Evolutionary conservation across 1,139 yeast species (phyloP).

Genomic region (Scheffersomyces segobiensis): DNA sequence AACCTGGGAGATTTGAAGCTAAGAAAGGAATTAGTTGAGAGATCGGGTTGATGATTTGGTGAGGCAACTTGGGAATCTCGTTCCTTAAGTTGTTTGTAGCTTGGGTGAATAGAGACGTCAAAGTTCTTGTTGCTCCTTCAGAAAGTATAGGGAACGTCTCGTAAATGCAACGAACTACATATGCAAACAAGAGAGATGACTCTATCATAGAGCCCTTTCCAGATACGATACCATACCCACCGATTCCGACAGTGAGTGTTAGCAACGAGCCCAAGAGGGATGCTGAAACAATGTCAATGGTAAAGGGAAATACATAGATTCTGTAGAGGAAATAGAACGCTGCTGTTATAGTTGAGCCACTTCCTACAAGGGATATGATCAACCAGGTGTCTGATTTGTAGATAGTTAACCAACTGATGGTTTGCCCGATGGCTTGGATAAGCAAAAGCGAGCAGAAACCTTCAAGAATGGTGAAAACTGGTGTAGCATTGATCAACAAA

Average conservation of each 20-base stretch:
- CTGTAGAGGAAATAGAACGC: constrained; percentile 79
- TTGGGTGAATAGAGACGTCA: constrained; percentile 37
- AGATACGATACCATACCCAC: constrained; percentile 80
- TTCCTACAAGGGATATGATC: constrained; percentile 67
- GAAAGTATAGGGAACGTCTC: constrained; percentile 86
- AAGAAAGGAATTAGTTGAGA: constrained; percentile 46
- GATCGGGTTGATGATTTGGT: constrained; percentile 39
- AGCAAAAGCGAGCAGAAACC: constrained; percentile 89
- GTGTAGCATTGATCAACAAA: constrained; percentile 76
- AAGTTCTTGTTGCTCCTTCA: constrained; percentile 45
- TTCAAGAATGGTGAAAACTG: constrained; percentile 83
- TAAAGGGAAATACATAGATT: constrained; percentile 73
- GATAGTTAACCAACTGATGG: constrained; percentile 70
- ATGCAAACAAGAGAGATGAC: constrained; percentile 80
- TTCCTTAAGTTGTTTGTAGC: constrained; percentile 38
- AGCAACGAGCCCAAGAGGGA: constrained; percentile 83
- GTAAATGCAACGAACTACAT: constrained; percentile 88
- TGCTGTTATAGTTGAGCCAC: constrained; percentile 75
- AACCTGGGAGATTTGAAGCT: constrained; percentile 56
- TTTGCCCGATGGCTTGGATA: constrained; percentile 88
- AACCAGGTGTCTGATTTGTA: constrained; percentile 77
- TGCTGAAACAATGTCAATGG: constrained; percentile 74
- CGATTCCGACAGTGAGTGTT: constrained; percentile 72
- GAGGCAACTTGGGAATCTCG: constrained; percentile 43
- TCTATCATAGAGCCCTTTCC: constrained; percentile 88